phyloP scores from a whole-genome alignment of 1,139 yeast species.

The Hemisphaericaspora xylofermentans region DNA sequence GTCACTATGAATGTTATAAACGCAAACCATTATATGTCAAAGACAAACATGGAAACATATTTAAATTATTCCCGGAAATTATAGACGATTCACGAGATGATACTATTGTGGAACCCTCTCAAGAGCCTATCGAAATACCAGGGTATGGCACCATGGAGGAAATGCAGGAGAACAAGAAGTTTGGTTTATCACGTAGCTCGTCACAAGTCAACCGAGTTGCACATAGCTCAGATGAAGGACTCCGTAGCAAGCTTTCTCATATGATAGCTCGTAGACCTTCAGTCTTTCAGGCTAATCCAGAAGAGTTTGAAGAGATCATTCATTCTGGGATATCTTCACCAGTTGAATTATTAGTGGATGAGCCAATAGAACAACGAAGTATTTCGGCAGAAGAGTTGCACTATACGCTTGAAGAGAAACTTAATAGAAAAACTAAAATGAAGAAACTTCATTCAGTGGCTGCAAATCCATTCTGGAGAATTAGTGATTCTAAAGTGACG shows the following conservation, averaged over 20 bases:
- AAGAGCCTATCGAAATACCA: background rate
- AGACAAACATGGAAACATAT: constrained; percentile 45
- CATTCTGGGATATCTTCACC: constrained; percentile 45
- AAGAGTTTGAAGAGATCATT: constrained; percentile 40
- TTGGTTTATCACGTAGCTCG: constrained; percentile 7
- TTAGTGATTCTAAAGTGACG: constrained; percentile 70
- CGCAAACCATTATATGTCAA: constrained; percentile 64
- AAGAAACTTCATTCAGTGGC: constrained; percentile 53
- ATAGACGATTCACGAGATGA: constrained; percentile 24
- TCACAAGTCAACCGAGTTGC: constrained; percentile 4
- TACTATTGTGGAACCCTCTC: constrained; percentile 2
- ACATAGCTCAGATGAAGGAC: constrained; percentile 19
- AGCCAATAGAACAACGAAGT: constrained; percentile 16
- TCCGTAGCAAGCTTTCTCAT: constrained; percentile 38
- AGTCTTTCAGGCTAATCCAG: constrained; percentile 36
- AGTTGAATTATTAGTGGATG: constrained; percentile 42
- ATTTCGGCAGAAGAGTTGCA: background rate
- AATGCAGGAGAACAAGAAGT: background rate
- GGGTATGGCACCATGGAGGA: background rate
- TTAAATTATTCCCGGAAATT: constrained; percentile 50
- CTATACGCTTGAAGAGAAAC: constrained; percentile 2
- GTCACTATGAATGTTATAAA: constrained; percentile 84
- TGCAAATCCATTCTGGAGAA: constrained; percentile 79
- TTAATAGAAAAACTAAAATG: constrained; percentile 31
- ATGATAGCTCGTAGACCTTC: constrained; percentile 50